phyloP scores from a whole-genome alignment of 768 basidiomycete species.

The Lentinula detonsa region DNA sequence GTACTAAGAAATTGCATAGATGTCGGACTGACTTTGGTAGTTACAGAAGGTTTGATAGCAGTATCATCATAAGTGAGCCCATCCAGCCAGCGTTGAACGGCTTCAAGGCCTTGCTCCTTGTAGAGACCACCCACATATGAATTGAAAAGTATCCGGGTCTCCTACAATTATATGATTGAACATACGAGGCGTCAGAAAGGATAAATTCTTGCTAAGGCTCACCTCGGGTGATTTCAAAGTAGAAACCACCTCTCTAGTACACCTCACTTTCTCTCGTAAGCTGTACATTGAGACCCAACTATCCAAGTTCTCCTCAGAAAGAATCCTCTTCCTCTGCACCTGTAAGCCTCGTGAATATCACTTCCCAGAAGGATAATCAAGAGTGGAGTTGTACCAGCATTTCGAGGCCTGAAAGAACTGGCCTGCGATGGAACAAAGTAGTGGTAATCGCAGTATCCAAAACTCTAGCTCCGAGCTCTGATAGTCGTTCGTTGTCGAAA shows the following conservation, averaged over 20 bases:
- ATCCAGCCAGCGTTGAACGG: constrained; percentile 54
- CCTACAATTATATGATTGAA: constrained; percentile 26
- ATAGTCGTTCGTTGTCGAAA: constrained; percentile 54
- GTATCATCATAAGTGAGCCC: constrained; percentile 25
- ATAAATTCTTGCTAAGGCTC: constrained; percentile 14
- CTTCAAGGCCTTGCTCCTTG: constrained; percentile 42
- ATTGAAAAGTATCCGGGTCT: constrained; percentile 51
- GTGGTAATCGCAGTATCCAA: constrained; percentile 42
- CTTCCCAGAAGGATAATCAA: constrained; percentile 15
- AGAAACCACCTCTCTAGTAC: constrained; percentile 29
- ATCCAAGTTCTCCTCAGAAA: constrained; percentile 38
- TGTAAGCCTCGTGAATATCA: not conserved
- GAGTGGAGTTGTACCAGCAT: constrained; percentile 35
- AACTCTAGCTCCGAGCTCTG: constrained; percentile 41
- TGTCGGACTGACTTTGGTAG: not conserved
- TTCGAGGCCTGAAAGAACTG: constrained; percentile 39
- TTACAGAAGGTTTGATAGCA: not conserved
- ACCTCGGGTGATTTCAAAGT: constrained; percentile 36
- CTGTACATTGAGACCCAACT: constrained; percentile 44
- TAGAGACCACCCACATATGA: constrained; percentile 67
- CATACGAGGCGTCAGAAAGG: not conserved
- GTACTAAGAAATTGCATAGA: not conserved
- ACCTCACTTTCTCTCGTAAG: constrained; percentile 43
- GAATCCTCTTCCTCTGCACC: constrained; percentile 24
- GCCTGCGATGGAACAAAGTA: constrained; percentile 43